phyloP scores from a whole-genome alignment of 1,284 basidiomycete species.

The Tilletia horrida region DNA sequence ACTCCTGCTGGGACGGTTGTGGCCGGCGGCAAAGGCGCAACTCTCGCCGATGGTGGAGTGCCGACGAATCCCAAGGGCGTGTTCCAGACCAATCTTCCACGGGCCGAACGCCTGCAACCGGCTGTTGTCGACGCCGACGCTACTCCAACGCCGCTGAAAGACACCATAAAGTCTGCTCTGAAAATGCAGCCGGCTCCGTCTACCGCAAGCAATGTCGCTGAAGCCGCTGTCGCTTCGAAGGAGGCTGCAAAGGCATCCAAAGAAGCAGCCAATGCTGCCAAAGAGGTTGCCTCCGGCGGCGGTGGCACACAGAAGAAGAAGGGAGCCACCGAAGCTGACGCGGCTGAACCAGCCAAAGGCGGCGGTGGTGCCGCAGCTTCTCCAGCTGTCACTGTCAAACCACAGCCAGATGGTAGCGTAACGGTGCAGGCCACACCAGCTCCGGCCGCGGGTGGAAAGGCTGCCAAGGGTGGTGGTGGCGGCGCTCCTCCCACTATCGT shows the following conservation, averaged over 20 bases:
- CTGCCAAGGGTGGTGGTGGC: background rate
- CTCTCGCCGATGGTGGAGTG: background rate
- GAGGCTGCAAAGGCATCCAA: constrained; percentile 13
- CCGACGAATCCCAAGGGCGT: constrained; percentile 6
- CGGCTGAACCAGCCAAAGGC: background rate
- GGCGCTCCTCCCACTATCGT: background rate
- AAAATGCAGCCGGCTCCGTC: background rate
- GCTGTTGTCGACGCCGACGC: constrained; percentile 5
- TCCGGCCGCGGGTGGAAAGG: background rate
- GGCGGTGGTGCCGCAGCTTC: background rate
- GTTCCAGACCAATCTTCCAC: constrained; percentile 11
- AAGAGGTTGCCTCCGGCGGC: background rate
- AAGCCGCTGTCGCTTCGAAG: background rate
- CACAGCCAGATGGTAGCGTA: constrained; percentile 6
- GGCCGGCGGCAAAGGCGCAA: background rate
- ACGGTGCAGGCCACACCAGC: constrained; percentile 8
- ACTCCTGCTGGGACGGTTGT: background rate
- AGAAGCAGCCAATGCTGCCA: constrained; percentile 1
- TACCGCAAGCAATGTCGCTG: background rate
- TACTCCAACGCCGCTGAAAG: constrained; percentile 9
- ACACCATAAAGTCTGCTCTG: constrained; percentile 3
- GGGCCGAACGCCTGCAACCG: constrained; percentile 1
- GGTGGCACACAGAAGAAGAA: constrained; percentile 16
- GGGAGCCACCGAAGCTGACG: background rate
- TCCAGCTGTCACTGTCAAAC: background rate